Conservation (phyloP, 2,329 filamentous ascomycete genomes). For the Curvularia sp. region DNA sequence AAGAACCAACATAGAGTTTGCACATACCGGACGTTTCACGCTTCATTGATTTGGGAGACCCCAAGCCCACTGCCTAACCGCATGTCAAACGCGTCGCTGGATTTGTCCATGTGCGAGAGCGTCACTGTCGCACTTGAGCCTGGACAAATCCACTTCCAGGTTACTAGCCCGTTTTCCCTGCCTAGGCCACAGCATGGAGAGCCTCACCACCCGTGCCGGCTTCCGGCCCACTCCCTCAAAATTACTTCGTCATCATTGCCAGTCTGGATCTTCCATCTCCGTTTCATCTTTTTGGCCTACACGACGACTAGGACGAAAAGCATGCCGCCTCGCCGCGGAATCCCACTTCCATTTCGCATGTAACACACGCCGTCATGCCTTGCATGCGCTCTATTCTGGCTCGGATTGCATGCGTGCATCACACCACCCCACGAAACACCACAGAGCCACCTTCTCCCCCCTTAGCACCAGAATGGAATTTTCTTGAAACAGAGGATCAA, state of each 20-base stretch:
- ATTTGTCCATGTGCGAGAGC: background rate
- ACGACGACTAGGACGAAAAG: background rate
- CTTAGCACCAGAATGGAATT: background rate
- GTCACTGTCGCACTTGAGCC: constrained; percentile 1
- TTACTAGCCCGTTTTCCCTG: constrained; percentile 7
- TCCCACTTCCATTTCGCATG: background rate
- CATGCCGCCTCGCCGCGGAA: background rate
- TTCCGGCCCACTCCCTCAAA: constrained; percentile 3
- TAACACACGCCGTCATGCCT: background rate
- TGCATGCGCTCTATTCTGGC: constrained; percentile 4
- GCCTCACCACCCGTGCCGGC: constrained; percentile 5
- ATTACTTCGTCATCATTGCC: constrained; percentile 2
- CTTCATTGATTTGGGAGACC: constrained; percentile 10
- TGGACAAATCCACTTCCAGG: constrained; percentile 6
- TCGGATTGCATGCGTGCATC: background rate
- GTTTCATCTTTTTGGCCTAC: constrained; percentile 12
- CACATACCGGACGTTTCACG: constrained; percentile 18
- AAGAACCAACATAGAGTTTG: constrained; percentile 15
- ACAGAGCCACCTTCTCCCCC: background rate
- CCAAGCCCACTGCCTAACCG: constrained; percentile 12
- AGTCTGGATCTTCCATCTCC: constrained; percentile 5
- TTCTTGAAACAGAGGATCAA: background rate
- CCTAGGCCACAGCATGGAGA: constrained; percentile 5
- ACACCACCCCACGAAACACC: background rate
- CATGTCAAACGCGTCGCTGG: constrained; percentile 19